These are phyloP conservation scores for Aspergillus costaricaensis DNA, from an alignment of 2,329 filamentous ascomycete genomes.

Conservation along the genomic window DNA sequence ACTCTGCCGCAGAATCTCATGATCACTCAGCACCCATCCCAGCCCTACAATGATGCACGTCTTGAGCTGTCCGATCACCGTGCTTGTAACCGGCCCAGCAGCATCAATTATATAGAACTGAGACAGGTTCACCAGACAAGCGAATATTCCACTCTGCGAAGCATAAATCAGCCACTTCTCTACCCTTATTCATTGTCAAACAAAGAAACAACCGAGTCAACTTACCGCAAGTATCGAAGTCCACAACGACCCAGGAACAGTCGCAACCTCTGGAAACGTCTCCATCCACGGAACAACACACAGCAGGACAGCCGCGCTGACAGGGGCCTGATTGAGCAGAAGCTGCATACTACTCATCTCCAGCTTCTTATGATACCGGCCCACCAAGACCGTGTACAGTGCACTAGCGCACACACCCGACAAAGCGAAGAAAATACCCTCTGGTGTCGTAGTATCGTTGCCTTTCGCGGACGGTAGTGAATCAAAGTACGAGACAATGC, in stretches of 20 bases:
- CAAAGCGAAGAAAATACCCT: constrained; percentile 22
- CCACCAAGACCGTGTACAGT: constrained; percentile 25
- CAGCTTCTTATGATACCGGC: constrained; percentile 21
- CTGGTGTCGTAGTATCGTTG: constrained; percentile 17
- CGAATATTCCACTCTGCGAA: constrained; percentile 23
- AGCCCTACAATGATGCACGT: constrained; percentile 66
- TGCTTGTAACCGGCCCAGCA: constrained; percentile 62
- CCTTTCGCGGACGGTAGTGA: constrained; percentile 14
- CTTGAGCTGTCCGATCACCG: constrained; percentile 67
- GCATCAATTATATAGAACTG: constrained; percentile 31
- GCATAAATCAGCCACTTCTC: neutral
- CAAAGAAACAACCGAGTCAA: too few species aligned
- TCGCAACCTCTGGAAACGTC: constrained; percentile 13
- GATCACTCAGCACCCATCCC: constrained; percentile 51
- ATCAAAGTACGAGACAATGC: constrained; percentile 25
- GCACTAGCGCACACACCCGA: constrained; percentile 23
- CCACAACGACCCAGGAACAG: constrained; percentile 23
- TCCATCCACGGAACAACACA: constrained; percentile 22
- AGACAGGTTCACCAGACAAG: constrained; percentile 26
- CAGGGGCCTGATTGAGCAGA: constrained; percentile 24
- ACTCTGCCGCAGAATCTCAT: constrained; percentile 18
- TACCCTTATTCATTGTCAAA: neutral
- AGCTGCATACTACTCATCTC: constrained; percentile 28
- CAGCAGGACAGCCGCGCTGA: constrained; percentile 21
- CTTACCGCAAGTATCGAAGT: constrained; percentile 19